Conservation (phyloP, 768 basidiomycete species). For the Megacollybia marginata region DNA sequence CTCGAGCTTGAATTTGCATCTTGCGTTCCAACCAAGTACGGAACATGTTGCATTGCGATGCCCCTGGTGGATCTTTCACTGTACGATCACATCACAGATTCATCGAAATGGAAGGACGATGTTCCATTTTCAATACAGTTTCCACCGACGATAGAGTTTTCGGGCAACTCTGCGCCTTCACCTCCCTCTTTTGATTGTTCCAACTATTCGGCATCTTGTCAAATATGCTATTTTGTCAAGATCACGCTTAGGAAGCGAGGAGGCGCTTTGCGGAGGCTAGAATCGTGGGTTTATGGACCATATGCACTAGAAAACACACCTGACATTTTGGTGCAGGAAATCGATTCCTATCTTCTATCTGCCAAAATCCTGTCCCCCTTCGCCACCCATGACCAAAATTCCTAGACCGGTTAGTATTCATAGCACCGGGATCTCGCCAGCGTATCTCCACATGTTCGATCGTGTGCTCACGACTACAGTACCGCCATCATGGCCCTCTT, state of each 20-base stretch:
- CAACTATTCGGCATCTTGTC: not conserved
- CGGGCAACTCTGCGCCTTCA: not conserved
- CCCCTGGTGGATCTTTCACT: not conserved
- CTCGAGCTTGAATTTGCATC: conserved; percentile 28
- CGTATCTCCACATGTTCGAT: not conserved
- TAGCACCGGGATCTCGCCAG: not conserved
- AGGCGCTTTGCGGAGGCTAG: not conserved
- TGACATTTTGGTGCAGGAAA: not conserved
- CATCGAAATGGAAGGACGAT: too few species aligned
- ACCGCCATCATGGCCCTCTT: not conserved
- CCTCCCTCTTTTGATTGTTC: not conserved
- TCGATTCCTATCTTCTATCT: not conserved
- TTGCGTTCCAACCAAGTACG: conserved; percentile 18
- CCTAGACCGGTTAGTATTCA: not conserved
- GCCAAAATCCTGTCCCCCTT: not conserved
- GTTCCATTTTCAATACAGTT: not conserved
- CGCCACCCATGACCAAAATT: not conserved
- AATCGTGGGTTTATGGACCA: not conserved
- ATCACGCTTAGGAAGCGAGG: not conserved
- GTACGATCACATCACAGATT: too few species aligned
- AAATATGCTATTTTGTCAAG: not conserved
- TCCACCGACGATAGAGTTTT: not conserved
- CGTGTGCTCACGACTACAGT: not conserved
- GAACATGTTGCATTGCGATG: not conserved
- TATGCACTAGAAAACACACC: too few species aligned